Conservation (phyloP, 2,329 filamentous ascomycete species). For the Aureobasidium musti region DNA sequence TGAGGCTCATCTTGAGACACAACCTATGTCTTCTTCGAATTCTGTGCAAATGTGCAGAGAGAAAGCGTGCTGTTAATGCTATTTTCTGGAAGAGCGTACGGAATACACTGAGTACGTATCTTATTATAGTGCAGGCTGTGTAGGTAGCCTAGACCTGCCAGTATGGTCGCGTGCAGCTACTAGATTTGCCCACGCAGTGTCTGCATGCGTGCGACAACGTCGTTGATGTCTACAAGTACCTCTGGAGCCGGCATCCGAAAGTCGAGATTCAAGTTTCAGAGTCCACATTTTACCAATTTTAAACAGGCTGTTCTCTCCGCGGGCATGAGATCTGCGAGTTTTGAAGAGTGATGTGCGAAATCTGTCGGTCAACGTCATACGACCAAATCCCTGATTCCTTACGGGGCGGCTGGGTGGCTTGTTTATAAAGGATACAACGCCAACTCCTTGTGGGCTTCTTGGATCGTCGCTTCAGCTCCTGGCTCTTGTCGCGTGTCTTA, state of each 20-base stretch:
- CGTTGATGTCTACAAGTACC: neutral
- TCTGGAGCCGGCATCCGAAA: neutral
- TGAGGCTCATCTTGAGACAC: neutral
- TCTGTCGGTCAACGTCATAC: conserved; percentile 2
- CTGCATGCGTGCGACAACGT: neutral
- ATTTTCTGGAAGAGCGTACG: neutral
- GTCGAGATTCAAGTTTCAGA: conserved; percentile 5
- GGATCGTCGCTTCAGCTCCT: conserved; percentile 12
- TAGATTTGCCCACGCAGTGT: neutral
- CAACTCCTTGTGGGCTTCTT: neutral
- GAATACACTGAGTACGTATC: neutral
- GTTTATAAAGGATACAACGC: conserved; percentile 2
- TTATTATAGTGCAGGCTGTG: neutral
- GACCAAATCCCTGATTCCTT: conserved; percentile 13
- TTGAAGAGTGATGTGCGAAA: neutral
- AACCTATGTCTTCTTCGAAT: neutral
- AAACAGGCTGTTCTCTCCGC: neutral
- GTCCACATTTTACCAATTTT: neutral
- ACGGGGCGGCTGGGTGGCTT: conserved; percentile 6
- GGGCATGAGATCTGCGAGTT: neutral
- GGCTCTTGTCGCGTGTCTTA: conserved; percentile 9
- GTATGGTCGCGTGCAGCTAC: neutral
- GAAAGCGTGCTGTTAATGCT: too few relatives aligned
- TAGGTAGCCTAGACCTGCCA: conserved; percentile 1
- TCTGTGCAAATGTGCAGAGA: too few relatives aligned